Evolutionary conservation across 768 basidiomycete genomes (phyloP).

Genomic region (Dentipellis sp.): DNA sequence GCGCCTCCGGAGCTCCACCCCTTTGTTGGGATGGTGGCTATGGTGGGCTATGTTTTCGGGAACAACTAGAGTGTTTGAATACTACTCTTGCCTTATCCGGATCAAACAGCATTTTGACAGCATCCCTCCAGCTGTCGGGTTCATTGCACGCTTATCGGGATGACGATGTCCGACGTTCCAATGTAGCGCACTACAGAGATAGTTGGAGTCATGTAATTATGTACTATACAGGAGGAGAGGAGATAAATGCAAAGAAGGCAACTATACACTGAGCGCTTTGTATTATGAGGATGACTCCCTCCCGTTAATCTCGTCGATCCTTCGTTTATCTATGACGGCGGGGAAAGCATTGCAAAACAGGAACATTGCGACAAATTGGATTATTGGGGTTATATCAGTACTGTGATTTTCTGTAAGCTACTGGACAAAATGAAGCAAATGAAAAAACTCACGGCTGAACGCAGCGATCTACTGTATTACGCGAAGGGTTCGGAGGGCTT

Average conservation of each 20-base stretch:
- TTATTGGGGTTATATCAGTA: too few species aligned
- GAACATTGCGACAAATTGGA: too few species aligned
- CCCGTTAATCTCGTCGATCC: too few species aligned
- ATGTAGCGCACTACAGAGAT: not conserved
- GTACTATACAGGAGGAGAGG: not conserved
- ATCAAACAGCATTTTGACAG: not conserved
- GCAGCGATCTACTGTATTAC: too few species aligned
- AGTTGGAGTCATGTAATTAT: not conserved
- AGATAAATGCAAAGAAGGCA: not conserved
- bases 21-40: not conserved
- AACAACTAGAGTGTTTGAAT: not conserved
- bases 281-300: not conserved
- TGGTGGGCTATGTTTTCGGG: not conserved
- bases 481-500: not conserved
- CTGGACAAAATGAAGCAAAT: too few species aligned
- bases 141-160: not conserved
- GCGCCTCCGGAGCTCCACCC: too few species aligned
- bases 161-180: not conserved
- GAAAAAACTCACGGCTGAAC: too few species aligned
- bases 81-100: not conserved
- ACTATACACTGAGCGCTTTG: not conserved
- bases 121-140: not conserved
- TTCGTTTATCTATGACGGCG: too few species aligned
- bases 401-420: too few species aligned
- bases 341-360: too few species aligned